Conservation (phyloP, 768 basidiomycete species). For the Amylocystis lapponica region DNA sequence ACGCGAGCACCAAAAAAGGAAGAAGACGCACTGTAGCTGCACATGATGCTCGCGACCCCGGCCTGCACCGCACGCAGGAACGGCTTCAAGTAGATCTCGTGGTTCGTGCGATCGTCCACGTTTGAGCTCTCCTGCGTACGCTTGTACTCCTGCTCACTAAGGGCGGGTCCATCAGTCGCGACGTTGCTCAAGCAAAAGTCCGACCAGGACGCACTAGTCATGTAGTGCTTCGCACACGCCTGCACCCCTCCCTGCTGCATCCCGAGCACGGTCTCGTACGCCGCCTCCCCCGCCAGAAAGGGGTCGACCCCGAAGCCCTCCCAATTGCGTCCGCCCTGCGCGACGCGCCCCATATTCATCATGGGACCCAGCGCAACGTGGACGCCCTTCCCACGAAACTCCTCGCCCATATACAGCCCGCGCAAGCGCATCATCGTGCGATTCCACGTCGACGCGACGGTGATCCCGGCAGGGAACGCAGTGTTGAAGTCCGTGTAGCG, state of each 20-base stretch:
- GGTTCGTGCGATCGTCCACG: conserved; percentile 75
- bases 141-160: conserved; percentile 64
- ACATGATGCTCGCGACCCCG: conserved; percentile 70
- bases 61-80: conserved; percentile 71
- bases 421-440: conserved; percentile 71
- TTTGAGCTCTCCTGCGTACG: conserved; percentile 54
- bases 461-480: conserved; percentile 79
- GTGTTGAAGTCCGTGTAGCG: conserved; percentile 69
- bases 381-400: conserved; percentile 80
- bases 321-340: conserved; percentile 85
- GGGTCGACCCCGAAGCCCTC: conserved; percentile 95
- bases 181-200: background rate
- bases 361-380: conserved; percentile 74
- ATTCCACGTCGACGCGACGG: conserved; percentile 78
- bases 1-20: background rate
- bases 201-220: conserved; percentile 57
- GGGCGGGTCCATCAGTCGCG: too few species aligned
- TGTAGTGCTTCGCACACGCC: conserved; percentile 80
- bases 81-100: conserved; percentile 68
- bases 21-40: conserved; percentile 57
- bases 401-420: conserved; percentile 73
- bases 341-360: conserved; percentile 81
- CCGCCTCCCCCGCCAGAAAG: conserved; percentile 69
- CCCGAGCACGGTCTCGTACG: conserved; percentile 79
- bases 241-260: conserved; percentile 77